Base-by-base conservation (phyloP, 768 basidiomycete species). In the Naganishia friedmannii region DNA sequence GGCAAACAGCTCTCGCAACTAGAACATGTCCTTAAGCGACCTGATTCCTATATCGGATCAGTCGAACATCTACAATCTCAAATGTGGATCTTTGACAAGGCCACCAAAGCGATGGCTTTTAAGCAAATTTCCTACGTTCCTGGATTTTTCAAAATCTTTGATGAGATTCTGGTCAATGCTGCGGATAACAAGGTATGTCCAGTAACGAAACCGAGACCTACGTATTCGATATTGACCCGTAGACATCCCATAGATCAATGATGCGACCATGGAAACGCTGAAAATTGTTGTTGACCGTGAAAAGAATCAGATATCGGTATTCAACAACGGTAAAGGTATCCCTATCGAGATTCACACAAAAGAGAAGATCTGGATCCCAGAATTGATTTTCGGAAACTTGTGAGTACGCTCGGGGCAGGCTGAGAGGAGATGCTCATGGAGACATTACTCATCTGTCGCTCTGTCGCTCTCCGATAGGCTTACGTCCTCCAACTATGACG, bases 131-230 rank as follows among this genome's bases (percentile, higher is more conserved):
- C 87, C 76, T 99, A 89, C 77, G 94, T 97, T 1, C 96, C 96
- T 0, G 96, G 94, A 66, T 95, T 99, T 81, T 93, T 94, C 87
- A 99, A 99, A 85, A 99, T 99, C 76, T 89, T 99, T 17, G 96
- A 99, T 77, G 96, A 99, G 83, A 99, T 99, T 77, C 84, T 99
- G 2, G 96, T 99, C 76, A 99, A 99, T 81, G 96, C 96, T 26
- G 96, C 96, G 3, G 96, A 99, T 80, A 96, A 98, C 83, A 99
- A 99, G 89, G 95, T 91, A 73, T 68, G 84, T 80, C 10, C n/a
- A 17, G 29, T 28, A 6, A 21, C 0, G 37, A 67, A 28, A 13
- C 45, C 23, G 10, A 28, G 9, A 42, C 42, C n/a, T 7, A 1
- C 0, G 7, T 15, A n/a, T 17, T 19, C 3, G 56, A 26, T 26